A percentile compares a stretch with the other conserved stretches of the same genome.
These are phyloP conservation scores for Casaregolazyma suthepensis DNA, from an alignment of 1,139 yeast genomes.

Conservation along the genomic window DNA sequence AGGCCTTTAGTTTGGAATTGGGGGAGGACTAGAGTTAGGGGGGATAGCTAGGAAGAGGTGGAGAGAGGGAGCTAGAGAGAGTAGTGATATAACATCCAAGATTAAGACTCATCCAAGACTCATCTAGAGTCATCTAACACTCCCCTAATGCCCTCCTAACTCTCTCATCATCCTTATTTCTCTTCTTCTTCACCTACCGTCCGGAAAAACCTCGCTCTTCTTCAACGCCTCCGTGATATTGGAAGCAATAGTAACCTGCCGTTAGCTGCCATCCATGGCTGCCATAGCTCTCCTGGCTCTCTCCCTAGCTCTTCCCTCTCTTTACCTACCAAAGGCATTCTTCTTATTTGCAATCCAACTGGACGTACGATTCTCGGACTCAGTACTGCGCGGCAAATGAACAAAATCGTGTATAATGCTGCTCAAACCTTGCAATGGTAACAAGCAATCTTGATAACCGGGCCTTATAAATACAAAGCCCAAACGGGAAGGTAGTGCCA, in stretches of 20 bases:
- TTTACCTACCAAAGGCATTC: constrained; percentile 22
- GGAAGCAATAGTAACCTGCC: constrained; percentile 51
- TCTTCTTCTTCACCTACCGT: no score
- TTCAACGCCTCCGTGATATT: constrained; percentile 55
- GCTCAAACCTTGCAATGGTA: constrained; percentile 8
- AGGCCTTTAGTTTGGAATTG: constrained; percentile 34
- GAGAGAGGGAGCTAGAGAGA: neutral
- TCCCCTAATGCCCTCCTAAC: no score
- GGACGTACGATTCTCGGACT: neutral
- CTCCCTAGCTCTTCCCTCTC: no score
- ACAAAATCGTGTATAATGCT: neutral
- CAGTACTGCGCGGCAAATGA: neutral
- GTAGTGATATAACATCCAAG: neutral
- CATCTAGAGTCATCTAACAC: no score
- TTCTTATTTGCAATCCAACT: constrained; percentile 1
- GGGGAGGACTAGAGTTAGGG: constrained; percentile 22
- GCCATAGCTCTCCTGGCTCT: no score
- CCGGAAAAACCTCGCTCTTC: constrained; percentile 59
- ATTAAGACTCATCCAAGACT: no score
- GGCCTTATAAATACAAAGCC: neutral
- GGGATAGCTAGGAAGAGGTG: neutral
- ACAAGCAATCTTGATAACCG: constrained; percentile 1
- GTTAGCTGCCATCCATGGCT: neutral
- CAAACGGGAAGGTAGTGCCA: neutral
- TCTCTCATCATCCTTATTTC: no score